Base-by-base conservation (phyloP, 352 stramenopile species). In the Globisporangium splendens region DNA sequence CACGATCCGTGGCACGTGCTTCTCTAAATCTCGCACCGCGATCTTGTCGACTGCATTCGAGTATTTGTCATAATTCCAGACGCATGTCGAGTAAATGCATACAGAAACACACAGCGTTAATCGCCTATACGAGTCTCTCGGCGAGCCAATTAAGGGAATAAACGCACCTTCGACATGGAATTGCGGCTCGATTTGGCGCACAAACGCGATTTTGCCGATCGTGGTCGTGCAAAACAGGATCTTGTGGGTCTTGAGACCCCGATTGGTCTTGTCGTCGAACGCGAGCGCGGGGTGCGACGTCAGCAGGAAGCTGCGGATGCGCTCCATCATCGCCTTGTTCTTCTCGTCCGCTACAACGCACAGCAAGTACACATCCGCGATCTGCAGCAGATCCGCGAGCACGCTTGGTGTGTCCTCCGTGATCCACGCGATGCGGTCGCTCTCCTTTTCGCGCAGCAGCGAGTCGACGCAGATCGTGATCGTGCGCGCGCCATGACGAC, bases 141-240 rank as follows among this genome's bases (percentile, higher is more conserved):
- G 24, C 15, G 46, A 2, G 52, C 44, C 11, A 8, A 12, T 39
- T 18, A 20, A 21, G 28, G 31, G 6, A 28, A 43, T 5, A 38
- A n/a, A 63, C 38, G 42, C 64, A 95, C 86, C 81, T 86, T 95
- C 86, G 8, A 93, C 67, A 54, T 91, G 83, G 44, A 93, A 61
- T 31, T 91, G 79, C 46, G 86, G 86, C 66, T 95, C 86, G 55
- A 95, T 75, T 69, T 95, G 86, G n/a, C 86, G 83, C 60, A 95
- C 83, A 49, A 95, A 91, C 17, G 86, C 86, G 57, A 93, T 79
- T 35, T 92, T 89, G 56, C 86, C 86, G 51, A 91, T 68, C 22
- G 57, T 60, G 12, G 83, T 91, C 38, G 84, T 85, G 70, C 83
- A 93, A 49, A 91, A 95, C 48, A 95, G 72, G n/a, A 95, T 67